Conservation (phyloP, 139 green algal species). For the Prasinococcaceae sp. region DNA sequence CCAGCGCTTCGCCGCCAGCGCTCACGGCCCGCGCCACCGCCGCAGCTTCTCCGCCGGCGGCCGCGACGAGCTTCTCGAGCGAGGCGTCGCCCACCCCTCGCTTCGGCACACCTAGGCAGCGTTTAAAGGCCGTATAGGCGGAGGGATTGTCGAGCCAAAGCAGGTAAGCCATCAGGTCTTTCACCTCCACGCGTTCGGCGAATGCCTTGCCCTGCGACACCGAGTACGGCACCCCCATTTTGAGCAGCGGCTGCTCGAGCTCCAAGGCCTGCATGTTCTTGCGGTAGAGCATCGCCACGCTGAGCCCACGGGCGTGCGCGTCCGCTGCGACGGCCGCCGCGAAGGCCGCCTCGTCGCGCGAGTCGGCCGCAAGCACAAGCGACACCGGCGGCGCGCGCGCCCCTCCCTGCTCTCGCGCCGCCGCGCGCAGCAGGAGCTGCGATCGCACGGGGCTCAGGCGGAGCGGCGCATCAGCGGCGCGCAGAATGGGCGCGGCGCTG, state of each 20-base stretch:
- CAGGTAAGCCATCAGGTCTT: conserved; percentile 45
- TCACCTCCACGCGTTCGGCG: conserved; percentile 16
- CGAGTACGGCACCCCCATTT: not conserved
- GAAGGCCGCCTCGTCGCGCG: not conserved
- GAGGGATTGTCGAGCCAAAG: conserved; percentile 25
- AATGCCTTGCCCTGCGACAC: not conserved
- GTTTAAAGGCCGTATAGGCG: conserved; percentile 31
- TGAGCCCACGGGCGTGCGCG: not conserved
- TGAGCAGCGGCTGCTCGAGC: too few species aligned
- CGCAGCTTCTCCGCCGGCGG: too few species aligned
- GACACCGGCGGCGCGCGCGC: not conserved
- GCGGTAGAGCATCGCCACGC: too few species aligned
- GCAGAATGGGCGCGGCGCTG: not conserved
- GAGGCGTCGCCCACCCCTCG: too few species aligned
- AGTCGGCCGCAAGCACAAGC: not conserved
- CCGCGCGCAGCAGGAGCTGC: not conserved
- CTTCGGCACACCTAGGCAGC: conserved; percentile 39
- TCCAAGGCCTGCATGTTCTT: too few species aligned
- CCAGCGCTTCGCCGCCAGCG: too few species aligned
- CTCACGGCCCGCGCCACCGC: too few species aligned
- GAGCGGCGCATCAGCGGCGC: not conserved
- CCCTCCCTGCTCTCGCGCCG: not conserved
- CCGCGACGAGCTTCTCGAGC: too few species aligned
- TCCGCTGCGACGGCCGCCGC: not conserved
- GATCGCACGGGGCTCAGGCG: not conserved